These are phyloP conservation scores for Phytophthora palmivora DNA, from an alignment of 352 stramenopile species.

Conservation along the genomic window DNA sequence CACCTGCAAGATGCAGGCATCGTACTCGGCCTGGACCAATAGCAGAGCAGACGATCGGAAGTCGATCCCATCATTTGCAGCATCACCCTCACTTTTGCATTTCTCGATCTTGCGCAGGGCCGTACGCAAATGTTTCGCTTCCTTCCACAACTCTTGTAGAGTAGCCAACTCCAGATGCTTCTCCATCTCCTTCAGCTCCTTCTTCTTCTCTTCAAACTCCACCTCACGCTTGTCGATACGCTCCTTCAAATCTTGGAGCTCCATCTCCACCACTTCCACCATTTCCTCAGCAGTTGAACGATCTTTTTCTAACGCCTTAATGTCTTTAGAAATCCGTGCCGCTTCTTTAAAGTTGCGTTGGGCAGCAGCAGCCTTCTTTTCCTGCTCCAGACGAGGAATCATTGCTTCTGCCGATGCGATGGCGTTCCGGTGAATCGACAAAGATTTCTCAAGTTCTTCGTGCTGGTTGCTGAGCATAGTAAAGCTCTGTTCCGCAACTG, in stretches of 20 bases:
- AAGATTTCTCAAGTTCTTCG: conserved; percentile 79
- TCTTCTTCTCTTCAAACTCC: conserved; percentile 81
- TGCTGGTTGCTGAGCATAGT: conserved; percentile 77
- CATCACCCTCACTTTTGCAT: conserved; percentile 68
- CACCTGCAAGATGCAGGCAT: conserved; percentile 68
- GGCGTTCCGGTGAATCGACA: conserved; percentile 77
- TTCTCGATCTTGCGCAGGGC: conserved; percentile 74
- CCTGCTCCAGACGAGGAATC: conserved; percentile 78
- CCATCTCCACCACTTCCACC: conserved; percentile 86
- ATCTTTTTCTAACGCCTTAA: conserved; percentile 89
- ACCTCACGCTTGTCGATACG: conserved; percentile 71
- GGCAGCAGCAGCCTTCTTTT: conserved; percentile 80
- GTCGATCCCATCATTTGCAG: conserved; percentile 62
- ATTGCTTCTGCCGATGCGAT: conserved; percentile 83
- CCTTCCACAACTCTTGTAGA: conserved; percentile 81
- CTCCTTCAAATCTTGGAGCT: conserved; percentile 80
- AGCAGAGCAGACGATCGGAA: conserved; percentile 74
- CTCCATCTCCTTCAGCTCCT: conserved; percentile 77
- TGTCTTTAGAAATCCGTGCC: conserved; percentile 85
- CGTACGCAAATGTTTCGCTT: conserved; percentile 64
- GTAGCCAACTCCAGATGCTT: conserved; percentile 75
- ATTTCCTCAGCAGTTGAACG: conserved; percentile 79
- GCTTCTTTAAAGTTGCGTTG: conserved; percentile 91
- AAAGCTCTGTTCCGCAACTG: conserved; percentile 80
- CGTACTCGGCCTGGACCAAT: conserved; percentile 81